These are phyloP conservation scores for Nepenthes alata DNA, from an alignment of 179 eudicot genomes.

Conservation along the genomic window DNA sequence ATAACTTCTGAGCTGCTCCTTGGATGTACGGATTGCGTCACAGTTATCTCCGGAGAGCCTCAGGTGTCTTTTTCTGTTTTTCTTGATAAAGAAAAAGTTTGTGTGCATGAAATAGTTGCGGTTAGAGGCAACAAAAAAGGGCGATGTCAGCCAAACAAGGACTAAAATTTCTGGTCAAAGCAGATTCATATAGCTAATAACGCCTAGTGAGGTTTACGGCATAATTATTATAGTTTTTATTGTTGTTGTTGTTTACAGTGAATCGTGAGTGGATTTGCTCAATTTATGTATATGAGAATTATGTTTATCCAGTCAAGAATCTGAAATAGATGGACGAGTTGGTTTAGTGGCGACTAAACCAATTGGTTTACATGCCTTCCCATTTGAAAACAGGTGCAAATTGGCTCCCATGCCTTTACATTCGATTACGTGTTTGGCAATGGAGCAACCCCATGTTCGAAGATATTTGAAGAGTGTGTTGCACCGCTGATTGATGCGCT, in stretches of 20 bases:
- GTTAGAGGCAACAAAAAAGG: not conserved
- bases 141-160: not conserved
- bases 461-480: slow-evolving; percentile 62
- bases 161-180: too few relatives aligned
- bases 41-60: slow-evolving; percentile 59
- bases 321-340: too few relatives aligned
- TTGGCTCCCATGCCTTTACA: slow-evolving; percentile 75
- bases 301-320: too few relatives aligned
- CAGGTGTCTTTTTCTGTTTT: slow-evolving; percentile 32
- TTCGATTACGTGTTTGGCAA: slow-evolving; percentile 78
- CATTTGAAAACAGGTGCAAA: slow-evolving; percentile 52
- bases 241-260: too few relatives aligned
- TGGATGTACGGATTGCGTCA: slow-evolving; percentile 78
- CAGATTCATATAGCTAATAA: too few relatives aligned
- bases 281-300: too few relatives aligned
- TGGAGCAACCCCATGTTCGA: slow-evolving; percentile 32
- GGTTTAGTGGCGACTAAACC: not conserved
- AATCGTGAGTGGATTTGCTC: too few relatives aligned
- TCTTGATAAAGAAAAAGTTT: not conserved
- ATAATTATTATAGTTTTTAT: too few relatives aligned
- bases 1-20: slow-evolving; percentile 69
- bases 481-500: slow-evolving; percentile 71
- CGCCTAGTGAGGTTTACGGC: too few relatives aligned
- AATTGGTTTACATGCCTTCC: not conserved
- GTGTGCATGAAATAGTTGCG: not conserved